Base-by-base conservation (phyloP, 2,329 filamentous ascomycete genomes). In the Aureobasidium lini region DNA sequence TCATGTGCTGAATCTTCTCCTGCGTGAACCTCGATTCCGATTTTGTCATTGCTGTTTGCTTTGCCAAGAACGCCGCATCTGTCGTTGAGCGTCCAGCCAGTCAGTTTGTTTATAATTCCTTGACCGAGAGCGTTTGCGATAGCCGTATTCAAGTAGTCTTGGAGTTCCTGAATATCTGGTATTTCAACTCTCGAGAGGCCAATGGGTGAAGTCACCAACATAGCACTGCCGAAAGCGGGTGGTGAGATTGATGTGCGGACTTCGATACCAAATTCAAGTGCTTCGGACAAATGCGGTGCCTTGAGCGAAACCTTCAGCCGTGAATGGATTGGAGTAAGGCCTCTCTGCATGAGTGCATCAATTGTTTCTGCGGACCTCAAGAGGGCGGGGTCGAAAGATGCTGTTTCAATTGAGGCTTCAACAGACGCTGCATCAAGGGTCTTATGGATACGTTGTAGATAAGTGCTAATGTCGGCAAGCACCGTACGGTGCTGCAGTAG, bases 401-500 rank as follows among this genome's bases (percentile, higher is more conserved):
- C 66, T 3, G n/a, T 43, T 9, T 61, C 40, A 9, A 42, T 15
- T 2, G 47, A 31, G 16, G 40, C 36, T 5, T 61, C 56, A 64
- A 32, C 67, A 59, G 28, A 69, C 43, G 47, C 69, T 47, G 52
- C 36, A 4, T 34, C 36, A 3, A 69, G 57, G 15, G 65, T 18
- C 3, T 46, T 15, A 3, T 34, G 49, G 5, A 64, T 37, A 15
- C 49, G 44, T 7, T 57, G 28, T 1, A 77, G 63, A 53, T 75
- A 72, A 1, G 50, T 57, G 56, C 75, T 69, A 6, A 77, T 64
- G 1, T 68, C 68, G 15, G 68, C 66, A 3, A 76, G 66, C 10
- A 71, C 70, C 4, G 68, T 65, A 5, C 73, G 62, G 62, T 86
- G 83, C 54, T 81, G 76, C 11, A 84, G 70, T 43, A 81, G 76